A percentile compares a stretch with the other conserved stretches of the same genome.
Conservation (phyloP, 192 early-diverging fungal species). For the Coemansia sp. region DNA sequence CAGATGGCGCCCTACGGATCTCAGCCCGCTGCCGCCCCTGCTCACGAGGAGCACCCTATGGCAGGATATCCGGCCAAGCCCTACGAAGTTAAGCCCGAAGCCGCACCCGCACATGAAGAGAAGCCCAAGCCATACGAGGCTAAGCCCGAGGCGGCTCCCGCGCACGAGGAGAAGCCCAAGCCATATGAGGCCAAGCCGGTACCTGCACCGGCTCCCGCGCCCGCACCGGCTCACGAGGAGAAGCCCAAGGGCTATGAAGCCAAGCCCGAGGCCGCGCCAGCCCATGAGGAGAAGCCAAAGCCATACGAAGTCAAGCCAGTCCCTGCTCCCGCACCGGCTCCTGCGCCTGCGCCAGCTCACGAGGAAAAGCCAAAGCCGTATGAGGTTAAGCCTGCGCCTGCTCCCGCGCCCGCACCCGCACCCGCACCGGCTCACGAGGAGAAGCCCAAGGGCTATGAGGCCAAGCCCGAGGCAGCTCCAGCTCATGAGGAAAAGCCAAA, state of each 20-base stretch:
- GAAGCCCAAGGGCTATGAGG: neutral
- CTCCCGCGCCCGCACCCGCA: neutral
- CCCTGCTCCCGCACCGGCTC: neutral
- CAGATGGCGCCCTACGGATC: constrained; percentile 10
- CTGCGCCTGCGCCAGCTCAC: neutral
- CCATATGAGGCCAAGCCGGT: constrained; percentile 19
- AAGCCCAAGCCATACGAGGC: neutral
- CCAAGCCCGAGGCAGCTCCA: neutral
- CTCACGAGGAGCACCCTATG: constrained; percentile 22
- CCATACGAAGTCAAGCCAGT: neutral
- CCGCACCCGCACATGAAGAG: constrained; percentile 1
- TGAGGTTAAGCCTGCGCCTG: neutral
- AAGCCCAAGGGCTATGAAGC: constrained; percentile 3
- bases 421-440: neutral
- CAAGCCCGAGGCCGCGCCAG: neutral
- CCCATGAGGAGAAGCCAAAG: neutral
- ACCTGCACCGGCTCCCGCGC: constrained; percentile 9
- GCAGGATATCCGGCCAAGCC: neutral
- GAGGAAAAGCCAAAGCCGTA: neutral
- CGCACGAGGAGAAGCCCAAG: constrained; percentile 20
- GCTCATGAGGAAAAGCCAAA: neutral
- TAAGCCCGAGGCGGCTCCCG: neutral
- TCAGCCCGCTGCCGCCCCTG: constrained; percentile 16
- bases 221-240: constrained; percentile 6
- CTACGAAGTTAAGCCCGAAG: neutral